Evolutionary conservation across 768 basidiomycete genomes (phyloP).

Genomic region (Boletus subcaerulescens): DNA sequence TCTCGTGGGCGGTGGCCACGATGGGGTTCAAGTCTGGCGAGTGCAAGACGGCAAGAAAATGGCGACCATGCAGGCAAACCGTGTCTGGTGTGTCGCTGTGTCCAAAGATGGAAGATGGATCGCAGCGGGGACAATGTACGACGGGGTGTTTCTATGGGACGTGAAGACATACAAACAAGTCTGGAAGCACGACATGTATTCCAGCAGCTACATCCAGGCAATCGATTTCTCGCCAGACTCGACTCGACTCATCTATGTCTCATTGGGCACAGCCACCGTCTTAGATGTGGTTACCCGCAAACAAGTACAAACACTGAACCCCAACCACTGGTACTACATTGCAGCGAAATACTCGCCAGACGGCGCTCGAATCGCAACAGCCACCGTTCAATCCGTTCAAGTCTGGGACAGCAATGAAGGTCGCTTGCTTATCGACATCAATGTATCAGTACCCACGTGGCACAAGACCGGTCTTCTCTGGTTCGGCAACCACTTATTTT

Average conservation of each 20-base stretch:
- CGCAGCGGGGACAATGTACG: no score
- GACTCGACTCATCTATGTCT: background rate
- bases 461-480: background rate
- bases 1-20: no score
- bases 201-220: background rate
- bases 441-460: no score
- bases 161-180: no score
- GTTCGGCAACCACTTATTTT: background rate
- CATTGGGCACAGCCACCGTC: background rate
- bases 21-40: no score
- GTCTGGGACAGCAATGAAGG: background rate
- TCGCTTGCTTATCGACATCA: background rate
- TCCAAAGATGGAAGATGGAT: no score
- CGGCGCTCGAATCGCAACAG: background rate
- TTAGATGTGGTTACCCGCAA: background rate
- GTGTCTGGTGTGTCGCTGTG: no score
- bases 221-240: background rate
- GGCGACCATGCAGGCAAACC: no score
- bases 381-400: background rate
- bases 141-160: no score
- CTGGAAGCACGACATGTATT: no score
- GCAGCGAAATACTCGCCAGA: background rate
- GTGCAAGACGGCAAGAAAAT: no score
- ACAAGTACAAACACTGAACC: background rate
- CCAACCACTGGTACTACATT: no score